phyloP scores from a whole-genome alignment of 1,139 yeast species.

The Hanseniaspora uvarum region DNA sequence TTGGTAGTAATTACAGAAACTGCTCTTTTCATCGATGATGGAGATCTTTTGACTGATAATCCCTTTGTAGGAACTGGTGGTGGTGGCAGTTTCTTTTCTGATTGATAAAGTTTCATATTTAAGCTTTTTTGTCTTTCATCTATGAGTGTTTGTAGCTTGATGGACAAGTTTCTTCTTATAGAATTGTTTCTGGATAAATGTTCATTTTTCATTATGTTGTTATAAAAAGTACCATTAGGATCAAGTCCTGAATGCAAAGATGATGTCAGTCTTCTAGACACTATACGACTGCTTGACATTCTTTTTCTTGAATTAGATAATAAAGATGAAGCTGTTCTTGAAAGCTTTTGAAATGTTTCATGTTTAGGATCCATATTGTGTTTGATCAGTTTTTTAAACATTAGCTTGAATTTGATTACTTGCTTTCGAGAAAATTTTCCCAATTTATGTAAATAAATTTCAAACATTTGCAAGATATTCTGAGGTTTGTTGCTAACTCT shows the following conservation, averaged over 20 bases:
- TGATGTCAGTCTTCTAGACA: constrained; percentile 11
- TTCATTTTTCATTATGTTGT: constrained; percentile 9
- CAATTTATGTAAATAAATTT: not conserved
- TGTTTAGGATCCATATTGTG: not conserved
- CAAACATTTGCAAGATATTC: not conserved
- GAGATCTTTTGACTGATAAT: constrained; percentile 28
- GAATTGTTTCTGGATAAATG: constrained; percentile 17
- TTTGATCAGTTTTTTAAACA: not conserved
- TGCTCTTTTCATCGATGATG: constrained; percentile 31
- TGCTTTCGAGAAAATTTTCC: constrained; percentile 11
- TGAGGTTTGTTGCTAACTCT: not conserved
- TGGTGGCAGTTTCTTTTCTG: constrained; percentile 4
- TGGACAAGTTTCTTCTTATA: constrained; percentile 18
- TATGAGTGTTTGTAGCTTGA: not conserved
- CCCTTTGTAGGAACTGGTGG: constrained; percentile 15
- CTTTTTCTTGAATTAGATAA: not conserved
- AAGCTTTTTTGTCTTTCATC: not conserved
- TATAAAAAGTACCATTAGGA: constrained; percentile 11
- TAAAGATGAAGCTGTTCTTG: constrained; percentile 7
- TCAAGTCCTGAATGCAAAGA: constrained; percentile 3
- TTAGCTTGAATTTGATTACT: constrained; percentile 2
- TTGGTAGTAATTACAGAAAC: constrained; percentile 28
- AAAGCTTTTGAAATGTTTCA: not conserved
- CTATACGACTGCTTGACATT: not conserved
- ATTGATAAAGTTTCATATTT: constrained; percentile 2